Percentiles rank a stretch among this genome's conserved stretches.
Conservation (phyloP, 164 flowering plant genomes). For the Chimonanthus praecox region DNA sequence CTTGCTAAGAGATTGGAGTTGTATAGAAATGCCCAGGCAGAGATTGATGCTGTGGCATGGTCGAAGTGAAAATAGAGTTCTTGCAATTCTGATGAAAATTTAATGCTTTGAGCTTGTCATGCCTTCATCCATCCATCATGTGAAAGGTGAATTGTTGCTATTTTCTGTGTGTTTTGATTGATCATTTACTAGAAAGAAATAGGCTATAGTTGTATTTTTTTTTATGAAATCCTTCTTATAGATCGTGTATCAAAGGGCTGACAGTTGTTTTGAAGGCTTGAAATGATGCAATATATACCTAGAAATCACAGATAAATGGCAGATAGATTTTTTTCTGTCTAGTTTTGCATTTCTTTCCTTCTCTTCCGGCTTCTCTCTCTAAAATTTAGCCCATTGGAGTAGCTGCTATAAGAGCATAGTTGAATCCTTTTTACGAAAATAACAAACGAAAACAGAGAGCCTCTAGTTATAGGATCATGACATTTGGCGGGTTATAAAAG, state of each 20-base stretch:
- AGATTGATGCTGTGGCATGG: slow-evolving; percentile 45
- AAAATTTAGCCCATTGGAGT: too few species aligned
- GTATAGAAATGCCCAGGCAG: slow-evolving; percentile 83
- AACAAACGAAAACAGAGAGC: not conserved
- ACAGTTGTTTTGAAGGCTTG: not conserved
- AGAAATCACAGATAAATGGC: not conserved
- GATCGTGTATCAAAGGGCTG: not conserved
- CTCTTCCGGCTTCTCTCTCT: too few species aligned
- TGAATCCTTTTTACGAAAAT: not conserved
- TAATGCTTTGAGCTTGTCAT: not conserved
- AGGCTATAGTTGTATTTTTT: not conserved
- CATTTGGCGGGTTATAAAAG: too few species aligned
- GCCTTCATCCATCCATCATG: slow-evolving; percentile 13
- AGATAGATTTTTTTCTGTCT: not conserved
- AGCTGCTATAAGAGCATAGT: too few species aligned
- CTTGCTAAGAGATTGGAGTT: slow-evolving; percentile 83
- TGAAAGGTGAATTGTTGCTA: not conserved
- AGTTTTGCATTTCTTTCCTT: too few species aligned
- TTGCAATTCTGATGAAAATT: not conserved
- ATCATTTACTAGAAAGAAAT: too few species aligned
- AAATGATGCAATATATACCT: too few species aligned
- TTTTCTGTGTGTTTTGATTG: not conserved
- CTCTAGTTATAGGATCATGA: too few species aligned
- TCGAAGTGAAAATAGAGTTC: slow-evolving; percentile 19
- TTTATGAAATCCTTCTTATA: not conserved